Evolutionary conservation across 2,329 filamentous ascomycete species (phyloP).

Genomic region (Colletotrichum limetticola): DNA sequence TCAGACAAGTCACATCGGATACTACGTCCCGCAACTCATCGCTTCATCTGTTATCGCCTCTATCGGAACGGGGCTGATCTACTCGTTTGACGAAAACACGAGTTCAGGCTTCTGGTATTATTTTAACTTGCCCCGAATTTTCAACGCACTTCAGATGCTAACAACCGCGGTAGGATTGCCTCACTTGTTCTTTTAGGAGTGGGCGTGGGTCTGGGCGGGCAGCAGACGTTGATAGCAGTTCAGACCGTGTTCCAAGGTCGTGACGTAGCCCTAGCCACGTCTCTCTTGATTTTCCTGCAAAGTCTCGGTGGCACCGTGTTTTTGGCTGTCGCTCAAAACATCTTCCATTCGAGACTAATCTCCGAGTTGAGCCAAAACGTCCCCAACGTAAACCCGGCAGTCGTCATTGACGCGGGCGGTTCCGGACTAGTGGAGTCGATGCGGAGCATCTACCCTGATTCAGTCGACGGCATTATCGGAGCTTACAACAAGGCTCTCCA

Average conservation of each 20-base stretch:
- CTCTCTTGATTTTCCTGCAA: slow-evolving; percentile 21
- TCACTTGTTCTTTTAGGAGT: slow-evolving; percentile 6
- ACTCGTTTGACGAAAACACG: slow-evolving; percentile 14
- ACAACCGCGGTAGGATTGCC: slow-evolving; percentile 1
- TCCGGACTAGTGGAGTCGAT: not conserved
- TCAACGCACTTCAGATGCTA: not conserved
- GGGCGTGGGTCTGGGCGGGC: not conserved
- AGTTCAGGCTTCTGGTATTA: slow-evolving; percentile 17
- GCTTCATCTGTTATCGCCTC: slow-evolving; percentile 14
- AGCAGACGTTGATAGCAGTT: slow-evolving; percentile 25
- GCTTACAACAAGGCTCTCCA: slow-evolving; percentile 61
- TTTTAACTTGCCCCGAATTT: not conserved
- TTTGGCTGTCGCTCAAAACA: slow-evolving; percentile 23
- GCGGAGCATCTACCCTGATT: slow-evolving; percentile 9
- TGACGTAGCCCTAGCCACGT: slow-evolving; percentile 30
- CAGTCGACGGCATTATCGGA: slow-evolving; percentile 52
- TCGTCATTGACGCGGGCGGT: slow-evolving; percentile 25
- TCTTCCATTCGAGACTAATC: slow-evolving; percentile 21
- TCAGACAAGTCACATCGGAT: slow-evolving; percentile 27
- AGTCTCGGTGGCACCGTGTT: slow-evolving; percentile 25
- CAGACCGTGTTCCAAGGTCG: slow-evolving; percentile 26
- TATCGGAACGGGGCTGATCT: slow-evolving; percentile 23
- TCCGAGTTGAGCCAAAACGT: slow-evolving; percentile 21
- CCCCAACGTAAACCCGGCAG: slow-evolving; percentile 10
- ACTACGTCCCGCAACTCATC: slow-evolving; percentile 36